These are phyloP conservation scores for Fraxinus cuspidata DNA, from an alignment of 257 asterid genomes.

Conservation along the genomic window DNA sequence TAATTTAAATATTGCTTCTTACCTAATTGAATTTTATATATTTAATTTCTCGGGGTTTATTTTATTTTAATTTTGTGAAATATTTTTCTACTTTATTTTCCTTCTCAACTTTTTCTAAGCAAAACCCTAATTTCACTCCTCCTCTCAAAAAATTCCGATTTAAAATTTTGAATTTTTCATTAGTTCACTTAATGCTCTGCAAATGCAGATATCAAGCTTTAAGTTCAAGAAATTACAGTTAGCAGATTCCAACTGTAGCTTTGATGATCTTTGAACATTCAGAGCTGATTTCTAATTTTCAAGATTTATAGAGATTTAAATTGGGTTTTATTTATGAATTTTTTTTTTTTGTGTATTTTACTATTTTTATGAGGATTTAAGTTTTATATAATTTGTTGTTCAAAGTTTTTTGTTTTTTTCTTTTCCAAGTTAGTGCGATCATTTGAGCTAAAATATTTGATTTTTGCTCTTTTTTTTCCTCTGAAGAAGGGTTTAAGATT, in stretches of 20 bases:
- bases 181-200: slow-evolving; percentile 32
- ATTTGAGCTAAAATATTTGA: slow-evolving; percentile 19
- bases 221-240: slow-evolving; percentile 26
- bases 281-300: slow-evolving; percentile 18
- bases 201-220: slow-evolving; percentile 29
- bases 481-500: slow-evolving; percentile 6
- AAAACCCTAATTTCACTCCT: slow-evolving; percentile 50
- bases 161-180: neutral
- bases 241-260: slow-evolving; percentile 19
- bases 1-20: slow-evolving; percentile 61
- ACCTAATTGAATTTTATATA: slow-evolving; percentile 38
- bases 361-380: neutral
- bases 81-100: slow-evolving; percentile 35
- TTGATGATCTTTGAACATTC: slow-evolving; percentile 36
- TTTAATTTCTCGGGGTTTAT: slow-evolving; percentile 31
- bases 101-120: slow-evolving; percentile 29
- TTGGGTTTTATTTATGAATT: slow-evolving; percentile 24
- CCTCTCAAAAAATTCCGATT: slow-evolving; percentile 22
- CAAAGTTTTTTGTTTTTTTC: neutral
- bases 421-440: neutral
- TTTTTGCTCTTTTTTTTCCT: neutral
- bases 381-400: neutral
- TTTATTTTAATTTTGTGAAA: slow-evolving; percentile 31
- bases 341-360: slow-evolving; percentile 8
- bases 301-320: slow-evolving; percentile 25